These are phyloP conservation scores for Entomortierella chlamydospora DNA, from an alignment of 192 early-diverging fungal genomes.

Conservation along the genomic window DNA sequence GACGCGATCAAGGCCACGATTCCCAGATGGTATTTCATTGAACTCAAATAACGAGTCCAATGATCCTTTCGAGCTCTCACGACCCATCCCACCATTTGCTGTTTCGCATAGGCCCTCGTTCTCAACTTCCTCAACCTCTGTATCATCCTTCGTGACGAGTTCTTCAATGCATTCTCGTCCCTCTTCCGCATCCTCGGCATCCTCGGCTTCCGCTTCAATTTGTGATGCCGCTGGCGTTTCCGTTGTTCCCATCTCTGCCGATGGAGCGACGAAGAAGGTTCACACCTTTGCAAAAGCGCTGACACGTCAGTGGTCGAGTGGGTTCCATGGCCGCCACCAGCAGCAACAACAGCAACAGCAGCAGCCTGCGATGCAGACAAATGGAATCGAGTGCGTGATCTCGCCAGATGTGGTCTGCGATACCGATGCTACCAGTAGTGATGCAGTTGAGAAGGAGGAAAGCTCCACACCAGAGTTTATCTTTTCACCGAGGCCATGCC, in stretches of 20 bases:
- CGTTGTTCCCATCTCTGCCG: not conserved
- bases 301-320: constrained; percentile 23
- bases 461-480: constrained; percentile 15
- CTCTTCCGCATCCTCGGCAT: constrained; percentile 14
- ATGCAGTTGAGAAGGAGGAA: not conserved
- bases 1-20: not conserved
- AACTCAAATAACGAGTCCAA: not conserved
- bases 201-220: constrained; percentile 9
- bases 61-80: constrained; percentile 8
- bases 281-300: constrained; percentile 24
- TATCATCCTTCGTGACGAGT: constrained; percentile 7
- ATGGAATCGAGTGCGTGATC: constrained; percentile 15
- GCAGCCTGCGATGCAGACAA: not conserved
- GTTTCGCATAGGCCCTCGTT: constrained; percentile 2
- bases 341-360: constrained; percentile 8
- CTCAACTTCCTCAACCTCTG: not conserved
- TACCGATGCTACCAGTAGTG: not conserved
- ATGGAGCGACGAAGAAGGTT: not conserved
- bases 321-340: constrained; percentile 1
- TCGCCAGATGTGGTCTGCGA: not conserved
- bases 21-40: constrained; percentile 14
- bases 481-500: constrained; percentile 42
- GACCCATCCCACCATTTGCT: constrained; percentile 13
- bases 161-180: not conserved
- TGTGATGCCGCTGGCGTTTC: not conserved